Base-by-base conservation (phyloP, 345 rosid genomes). In the Carallia brachiata region DNA sequence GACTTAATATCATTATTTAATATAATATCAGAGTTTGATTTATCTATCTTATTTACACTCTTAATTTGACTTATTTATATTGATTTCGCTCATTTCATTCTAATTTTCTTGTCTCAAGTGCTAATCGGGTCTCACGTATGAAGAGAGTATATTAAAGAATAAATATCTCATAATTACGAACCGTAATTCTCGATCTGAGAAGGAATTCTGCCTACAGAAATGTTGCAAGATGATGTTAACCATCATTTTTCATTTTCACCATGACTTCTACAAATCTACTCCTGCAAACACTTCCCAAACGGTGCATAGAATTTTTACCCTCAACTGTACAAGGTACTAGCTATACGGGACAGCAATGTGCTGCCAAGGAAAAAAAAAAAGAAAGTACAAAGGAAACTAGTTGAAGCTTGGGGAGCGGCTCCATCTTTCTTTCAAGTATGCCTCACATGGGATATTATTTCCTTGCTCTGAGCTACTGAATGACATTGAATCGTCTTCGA, bases 351-450 rank as follows among this genome's bases (percentile, higher is more conserved):
- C 57, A 13, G 34, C 10, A 50, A 31, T 48, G 52, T 39, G 59
- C 59, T 50, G 23, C 12, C 17, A 40, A 44, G 19, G 17, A 32
- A n/a, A 61, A 3, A 23, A 57, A 1, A 5, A 37, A 63, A 67
- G 18, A 18, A 2, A 60, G 19, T 50, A 34, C 50, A 52, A 52
- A 63, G 18, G 52, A 68, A 68, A 30, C 73, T 82, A 88, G 36
- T 81, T 69, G 73, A 83, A 88, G 82, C 91, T 90, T 27, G 89
- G 85, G 19, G 90, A 82, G 44, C 84, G 76, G 81, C 90, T 92
- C 92, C 79, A 84, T 69, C 90, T 82, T 44, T 65, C 80, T 72
- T 82, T 85, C 19, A 82, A 27, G 76, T 84, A 83, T 32, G 83
- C 89, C 61, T 88, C 94, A 15, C 82, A 48, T 15, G 85, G 81